A percentile compares a stretch with the other conserved stretches of the same genome.
phyloP scores from a whole-genome alignment of 305 asterid species.

The Coffea humblotiana region DNA sequence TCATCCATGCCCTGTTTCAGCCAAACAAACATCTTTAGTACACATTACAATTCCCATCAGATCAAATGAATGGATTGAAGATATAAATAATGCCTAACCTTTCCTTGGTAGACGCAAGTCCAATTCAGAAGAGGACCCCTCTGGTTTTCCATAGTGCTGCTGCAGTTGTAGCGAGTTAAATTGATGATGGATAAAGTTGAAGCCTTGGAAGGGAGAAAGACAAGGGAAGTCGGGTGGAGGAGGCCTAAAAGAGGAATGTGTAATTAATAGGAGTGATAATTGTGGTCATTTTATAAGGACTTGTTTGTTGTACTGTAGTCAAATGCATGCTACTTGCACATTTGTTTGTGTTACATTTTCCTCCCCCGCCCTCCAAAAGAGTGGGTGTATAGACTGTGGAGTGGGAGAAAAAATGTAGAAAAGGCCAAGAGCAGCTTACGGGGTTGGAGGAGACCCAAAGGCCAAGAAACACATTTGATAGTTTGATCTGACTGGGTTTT shows the following conservation, averaged over 20 bases:
- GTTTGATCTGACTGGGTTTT: constrained; percentile 7
- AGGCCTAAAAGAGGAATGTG: constrained; percentile 1
- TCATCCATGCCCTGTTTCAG: constrained; percentile 39
- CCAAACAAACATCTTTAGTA: not conserved
- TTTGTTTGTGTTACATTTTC: too few species aligned
- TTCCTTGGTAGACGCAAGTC: constrained; percentile 59
- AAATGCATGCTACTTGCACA: too few species aligned
- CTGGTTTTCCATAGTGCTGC: constrained; percentile 51
- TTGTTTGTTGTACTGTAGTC: constrained; percentile 21
- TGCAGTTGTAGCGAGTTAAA: too few species aligned
- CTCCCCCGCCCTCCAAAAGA: too few species aligned
- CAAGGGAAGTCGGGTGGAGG: not conserved
- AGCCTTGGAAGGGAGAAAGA: not conserved
- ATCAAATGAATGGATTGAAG: not conserved
- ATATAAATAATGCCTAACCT: constrained; percentile 39
- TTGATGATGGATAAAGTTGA: not conserved
- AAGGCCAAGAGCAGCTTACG: constrained; percentile 39
- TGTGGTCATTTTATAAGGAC: constrained; percentile 28
- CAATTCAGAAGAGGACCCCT: constrained; percentile 56
- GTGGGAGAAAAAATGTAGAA: constrained; percentile 39
- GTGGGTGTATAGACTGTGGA: not conserved
- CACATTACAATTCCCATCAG: not conserved
- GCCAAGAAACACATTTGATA: not conserved
- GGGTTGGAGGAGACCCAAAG: constrained; percentile 12
- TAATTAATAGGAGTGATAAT: constrained; percentile 8